Conservation (phyloP, 225 moss, liverwort and hornwort species). For the Polytrichum formosum region DNA sequence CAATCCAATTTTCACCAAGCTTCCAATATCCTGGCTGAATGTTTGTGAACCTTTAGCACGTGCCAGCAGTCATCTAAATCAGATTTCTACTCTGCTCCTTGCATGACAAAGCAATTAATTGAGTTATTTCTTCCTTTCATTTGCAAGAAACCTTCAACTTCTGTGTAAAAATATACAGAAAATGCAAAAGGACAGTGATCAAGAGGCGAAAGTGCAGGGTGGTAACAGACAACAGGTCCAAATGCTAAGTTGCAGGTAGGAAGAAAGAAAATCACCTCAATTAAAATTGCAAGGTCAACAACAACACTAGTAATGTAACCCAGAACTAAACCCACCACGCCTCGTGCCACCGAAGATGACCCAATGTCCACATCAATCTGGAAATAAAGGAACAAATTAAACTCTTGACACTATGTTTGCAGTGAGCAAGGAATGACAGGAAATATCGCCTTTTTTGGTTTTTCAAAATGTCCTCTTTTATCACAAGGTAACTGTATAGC, state of each 20-base stretch:
- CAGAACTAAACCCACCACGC: slow-evolving; percentile 66
- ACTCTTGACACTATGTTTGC: background rate
- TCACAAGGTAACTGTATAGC: background rate
- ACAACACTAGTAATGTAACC: slow-evolving; percentile 69
- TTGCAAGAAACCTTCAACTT: background rate
- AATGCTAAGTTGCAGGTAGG: background rate
- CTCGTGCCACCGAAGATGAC: slow-evolving; percentile 80
- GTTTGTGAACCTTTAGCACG: no score
- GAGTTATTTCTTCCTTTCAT: no score
- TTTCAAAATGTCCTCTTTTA: background rate
- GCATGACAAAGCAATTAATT: no score
- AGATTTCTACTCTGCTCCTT: no score
- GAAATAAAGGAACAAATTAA: slow-evolving; percentile 11
- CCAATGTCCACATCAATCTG: slow-evolving; percentile 85
- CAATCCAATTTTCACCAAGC: no score
- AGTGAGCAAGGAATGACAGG: no score
- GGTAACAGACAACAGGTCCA: background rate
- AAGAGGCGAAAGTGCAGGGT: background rate
- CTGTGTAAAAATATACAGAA: background rate
- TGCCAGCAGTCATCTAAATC: no score
- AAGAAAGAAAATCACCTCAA: slow-evolving; percentile 46
- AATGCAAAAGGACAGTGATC: background rate
- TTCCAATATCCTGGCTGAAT: no score
- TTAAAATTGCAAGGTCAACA: slow-evolving; percentile 74
- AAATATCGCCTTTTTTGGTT: no score